Percentiles rank a stretch among this genome's conserved stretches.
These are phyloP conservation scores for Cucumis variabilis DNA, from an alignment of 331 rosid species.

Conservation along the genomic window DNA sequence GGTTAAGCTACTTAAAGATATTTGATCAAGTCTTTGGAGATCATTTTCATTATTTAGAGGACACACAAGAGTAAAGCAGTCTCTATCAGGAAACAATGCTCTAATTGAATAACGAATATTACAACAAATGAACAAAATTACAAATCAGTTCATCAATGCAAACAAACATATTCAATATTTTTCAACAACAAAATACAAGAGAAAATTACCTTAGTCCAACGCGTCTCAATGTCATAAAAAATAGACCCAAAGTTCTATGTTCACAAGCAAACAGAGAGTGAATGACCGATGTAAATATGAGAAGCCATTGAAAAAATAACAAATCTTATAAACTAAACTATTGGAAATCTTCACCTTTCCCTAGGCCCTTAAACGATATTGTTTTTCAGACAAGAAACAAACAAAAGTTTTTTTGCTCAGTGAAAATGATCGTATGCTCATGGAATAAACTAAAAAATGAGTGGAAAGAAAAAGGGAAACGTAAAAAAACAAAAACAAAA, in stretches of 20 bases:
- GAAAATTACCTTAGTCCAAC: background rate
- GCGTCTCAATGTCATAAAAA: background rate
- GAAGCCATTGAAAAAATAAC: background rate
- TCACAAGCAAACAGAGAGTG: background rate
- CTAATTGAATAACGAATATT: conserved; percentile 90
- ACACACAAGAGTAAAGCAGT: conserved; percentile 88
- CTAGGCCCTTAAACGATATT: background rate
- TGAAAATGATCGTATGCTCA: background rate
- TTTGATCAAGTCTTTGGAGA: conserved; percentile 84
- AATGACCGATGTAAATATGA: conserved; percentile 6
- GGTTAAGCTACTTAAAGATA: conserved; percentile 54
- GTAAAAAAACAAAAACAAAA: too few relatives aligned
- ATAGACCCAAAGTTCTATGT: background rate
- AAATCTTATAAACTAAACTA: background rate
- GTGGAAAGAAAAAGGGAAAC: background rate
- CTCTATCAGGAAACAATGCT: conserved; percentile 92
- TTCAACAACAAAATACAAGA: background rate
- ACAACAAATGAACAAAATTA: conserved; percentile 22
- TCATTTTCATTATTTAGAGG: conserved; percentile 85
- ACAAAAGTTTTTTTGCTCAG: background rate
- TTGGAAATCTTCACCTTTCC: background rate
- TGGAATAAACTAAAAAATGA: background rate
- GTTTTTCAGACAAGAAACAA: background rate
- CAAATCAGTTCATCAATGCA: conserved; percentile 42
- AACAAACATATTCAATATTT: conserved; percentile 11